Percentiles rank a stretch among this genome's conserved stretches.
Evolutionary conservation across 352 stramenopile genomes (phyloP).

Genomic region (Pythium rhizo-oryzae): DNA sequence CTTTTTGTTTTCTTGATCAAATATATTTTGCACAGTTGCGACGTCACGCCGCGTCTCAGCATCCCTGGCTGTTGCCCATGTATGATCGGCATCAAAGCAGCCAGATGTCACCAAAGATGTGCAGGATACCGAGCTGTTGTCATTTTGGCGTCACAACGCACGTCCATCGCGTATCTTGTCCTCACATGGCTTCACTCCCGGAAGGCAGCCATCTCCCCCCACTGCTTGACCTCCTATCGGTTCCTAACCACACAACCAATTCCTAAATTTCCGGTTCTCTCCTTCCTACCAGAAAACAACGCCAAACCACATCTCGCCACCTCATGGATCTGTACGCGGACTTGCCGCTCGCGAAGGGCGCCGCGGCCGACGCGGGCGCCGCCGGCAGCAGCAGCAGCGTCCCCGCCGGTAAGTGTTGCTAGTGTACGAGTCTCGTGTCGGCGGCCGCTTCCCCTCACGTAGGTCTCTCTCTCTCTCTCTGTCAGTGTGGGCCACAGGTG

Average conservation of each 20-base stretch:
- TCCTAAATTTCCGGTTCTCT: neutral
- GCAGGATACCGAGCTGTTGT: too few relatives aligned
- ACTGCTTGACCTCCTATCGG: too few relatives aligned
- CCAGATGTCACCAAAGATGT: too few relatives aligned
- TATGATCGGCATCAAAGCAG: too few relatives aligned
- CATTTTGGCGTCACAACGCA: too few relatives aligned
- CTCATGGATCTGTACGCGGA: conserved; percentile 83
- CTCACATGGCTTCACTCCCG: too few relatives aligned
- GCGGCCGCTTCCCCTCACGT: too few relatives aligned
- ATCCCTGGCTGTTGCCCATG: neutral
- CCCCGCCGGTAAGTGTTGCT: neutral
- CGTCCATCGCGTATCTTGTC: too few relatives aligned
- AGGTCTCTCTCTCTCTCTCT: neutral
- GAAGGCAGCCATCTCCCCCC: too few relatives aligned
- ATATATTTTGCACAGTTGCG: neutral
- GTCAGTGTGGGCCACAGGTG: conserved; percentile 53
- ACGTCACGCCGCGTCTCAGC: neutral
- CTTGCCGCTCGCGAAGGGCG: conserved; percentile 68
- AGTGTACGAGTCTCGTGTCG: too few relatives aligned
- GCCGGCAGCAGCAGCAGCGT: conserved; percentile 54
- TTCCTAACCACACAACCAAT: too few relatives aligned
- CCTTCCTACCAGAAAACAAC: too few relatives aligned
- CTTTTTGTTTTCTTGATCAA: neutral
- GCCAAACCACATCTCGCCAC: neutral
- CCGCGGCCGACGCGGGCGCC: conserved; percentile 43